Evolutionary conservation across 106 monocot species (phyloP), one percentile per base, ranked within the genome.

Genomic region (Iris macrosiphon): DNA sequence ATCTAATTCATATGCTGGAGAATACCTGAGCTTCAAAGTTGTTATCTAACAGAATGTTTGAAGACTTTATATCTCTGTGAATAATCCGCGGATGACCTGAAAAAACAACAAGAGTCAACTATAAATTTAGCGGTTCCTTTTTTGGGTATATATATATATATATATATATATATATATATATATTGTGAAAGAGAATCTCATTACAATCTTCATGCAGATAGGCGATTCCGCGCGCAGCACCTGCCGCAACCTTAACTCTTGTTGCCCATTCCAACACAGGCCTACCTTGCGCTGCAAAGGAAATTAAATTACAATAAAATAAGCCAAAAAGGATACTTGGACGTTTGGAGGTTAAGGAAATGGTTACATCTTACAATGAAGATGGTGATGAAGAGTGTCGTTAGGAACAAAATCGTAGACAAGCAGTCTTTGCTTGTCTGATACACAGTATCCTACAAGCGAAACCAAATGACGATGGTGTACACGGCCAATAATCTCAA

Each of bases 121-220:
- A n/a, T n/a, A n/a, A n/a, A n/a, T n/a, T n/a, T n/a, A n/a, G n/a
- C n/a, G n/a, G n/a, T n/a, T n/a, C n/a, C n/a, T n/a, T n/a, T n/a
- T n/a, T n/a, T n/a, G n/a, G n/a, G n/a, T n/a, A n/a, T n/a, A n/a
- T n/a, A n/a, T n/a, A n/a, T n/a, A n/a, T n/a, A n/a, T n/a, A n/a
- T n/a, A n/a, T n/a, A n/a, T n/a, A n/a, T n/a, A n/a, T n/a, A n/a
- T n/a, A n/a, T n/a, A n/a, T n/a, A n/a, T n/a, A n/a, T n/a, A n/a
- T n/a, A n/a, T n/a, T n/a, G n/a, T n/a, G n/a, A n/a, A n/a, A n/a
- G n/a, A n/a, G n/a, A n/a, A n/a, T n/a, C 12, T 33, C 47, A 64
- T 80, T 83, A 92, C 92, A 93, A 61, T 92, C 92, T 57, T 92
- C 92, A 40, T 92, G 92, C 56, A 92, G 62, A 64, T 92, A 92